Conservation (phyloP, 1,139 yeast genomes). For the Saccharomyces hybrid region DNA sequence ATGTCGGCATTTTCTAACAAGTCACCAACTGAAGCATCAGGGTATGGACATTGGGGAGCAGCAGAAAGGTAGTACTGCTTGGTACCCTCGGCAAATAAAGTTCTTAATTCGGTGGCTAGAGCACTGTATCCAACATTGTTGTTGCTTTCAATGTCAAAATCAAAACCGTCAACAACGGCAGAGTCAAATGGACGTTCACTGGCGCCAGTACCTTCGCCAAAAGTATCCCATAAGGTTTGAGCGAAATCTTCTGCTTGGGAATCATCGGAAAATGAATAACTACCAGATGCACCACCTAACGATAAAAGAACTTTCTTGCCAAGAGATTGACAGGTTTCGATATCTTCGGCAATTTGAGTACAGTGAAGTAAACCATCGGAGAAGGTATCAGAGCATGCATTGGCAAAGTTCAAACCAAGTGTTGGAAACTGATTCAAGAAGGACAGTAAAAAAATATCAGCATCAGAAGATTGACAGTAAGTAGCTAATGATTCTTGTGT, state of each 20-base stretch:
- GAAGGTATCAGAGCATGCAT: slow-evolving; percentile 50
- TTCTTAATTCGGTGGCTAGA: slow-evolving; percentile 52
- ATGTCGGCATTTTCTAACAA: slow-evolving; percentile 52
- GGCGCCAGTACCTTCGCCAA: slow-evolving; percentile 61
- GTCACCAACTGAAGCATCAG: slow-evolving; percentile 77
- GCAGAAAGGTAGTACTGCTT: slow-evolving; percentile 74
- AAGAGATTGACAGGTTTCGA: slow-evolving; percentile 66
- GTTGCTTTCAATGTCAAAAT: slow-evolving; percentile 59
- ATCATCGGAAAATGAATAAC: slow-evolving; percentile 64
- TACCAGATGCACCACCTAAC: slow-evolving; percentile 83
- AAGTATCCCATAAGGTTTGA: slow-evolving; percentile 68
- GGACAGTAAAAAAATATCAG: slow-evolving; percentile 66
- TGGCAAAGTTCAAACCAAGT: slow-evolving; percentile 58
- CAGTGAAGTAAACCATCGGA: slow-evolving; percentile 54
- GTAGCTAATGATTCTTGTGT: slow-evolving; percentile 53
- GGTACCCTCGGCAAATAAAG: slow-evolving; percentile 46
- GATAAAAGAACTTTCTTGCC: slow-evolving; percentile 79
- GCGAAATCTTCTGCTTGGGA: slow-evolving; percentile 64
- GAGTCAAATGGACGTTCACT: slow-evolving; percentile 66
- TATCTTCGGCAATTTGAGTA: slow-evolving; percentile 59
- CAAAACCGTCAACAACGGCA: slow-evolving; percentile 64
- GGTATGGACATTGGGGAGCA: slow-evolving; percentile 93
- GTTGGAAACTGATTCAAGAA: slow-evolving; percentile 60
- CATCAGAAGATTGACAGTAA: slow-evolving; percentile 62
- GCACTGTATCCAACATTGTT: slow-evolving; percentile 51